Conservation (phyloP, 768 basidiomycete genomes). For the Clavaria fumosa region DNA sequence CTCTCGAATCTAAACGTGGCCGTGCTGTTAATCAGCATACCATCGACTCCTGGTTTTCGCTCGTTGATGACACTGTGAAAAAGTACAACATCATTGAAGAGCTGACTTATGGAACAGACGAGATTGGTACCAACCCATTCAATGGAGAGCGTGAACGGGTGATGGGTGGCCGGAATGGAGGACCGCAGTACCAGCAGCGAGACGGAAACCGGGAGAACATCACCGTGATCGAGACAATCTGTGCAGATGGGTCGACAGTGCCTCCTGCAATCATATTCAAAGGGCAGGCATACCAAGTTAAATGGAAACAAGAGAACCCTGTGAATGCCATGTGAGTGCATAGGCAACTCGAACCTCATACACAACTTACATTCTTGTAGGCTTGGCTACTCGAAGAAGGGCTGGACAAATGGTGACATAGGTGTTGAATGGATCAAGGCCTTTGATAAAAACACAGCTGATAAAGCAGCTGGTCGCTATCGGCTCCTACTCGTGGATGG, state of each 20-base stretch:
- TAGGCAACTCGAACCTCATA: constrained; percentile 3
- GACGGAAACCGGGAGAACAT: constrained; percentile 19
- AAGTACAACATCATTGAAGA: constrained; percentile 13
- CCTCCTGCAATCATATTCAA: constrained; percentile 27
- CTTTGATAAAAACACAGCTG: constrained; percentile 14
- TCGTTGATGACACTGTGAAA: constrained; percentile 16
- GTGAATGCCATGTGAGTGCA: constrained; percentile 23
- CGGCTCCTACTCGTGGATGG: constrained; percentile 24
- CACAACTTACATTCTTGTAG: neutral
- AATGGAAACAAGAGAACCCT: constrained; percentile 28
- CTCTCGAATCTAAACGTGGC: constrained; percentile 21
- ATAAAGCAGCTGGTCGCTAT: constrained; percentile 11
- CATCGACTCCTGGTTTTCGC: constrained; percentile 19
- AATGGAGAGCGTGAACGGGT: constrained; percentile 15
- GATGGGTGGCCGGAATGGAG: constrained; percentile 14
- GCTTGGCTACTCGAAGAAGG: constrained; percentile 5
- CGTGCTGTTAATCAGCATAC: constrained; percentile 23
- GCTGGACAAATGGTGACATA: constrained; percentile 18
- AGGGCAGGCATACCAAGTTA: constrained; percentile 20
- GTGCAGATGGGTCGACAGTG: constrained; percentile 22
- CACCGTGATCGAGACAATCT: constrained; percentile 23
- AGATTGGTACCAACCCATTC: constrained; percentile 19
- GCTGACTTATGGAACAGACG: constrained; percentile 21
- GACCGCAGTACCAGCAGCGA: constrained; percentile 18
- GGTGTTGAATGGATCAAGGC: constrained; percentile 15